Base-by-base conservation (phyloP, 495 filamentous ascomycete species). In the Achaetomiella virescens region DNA sequence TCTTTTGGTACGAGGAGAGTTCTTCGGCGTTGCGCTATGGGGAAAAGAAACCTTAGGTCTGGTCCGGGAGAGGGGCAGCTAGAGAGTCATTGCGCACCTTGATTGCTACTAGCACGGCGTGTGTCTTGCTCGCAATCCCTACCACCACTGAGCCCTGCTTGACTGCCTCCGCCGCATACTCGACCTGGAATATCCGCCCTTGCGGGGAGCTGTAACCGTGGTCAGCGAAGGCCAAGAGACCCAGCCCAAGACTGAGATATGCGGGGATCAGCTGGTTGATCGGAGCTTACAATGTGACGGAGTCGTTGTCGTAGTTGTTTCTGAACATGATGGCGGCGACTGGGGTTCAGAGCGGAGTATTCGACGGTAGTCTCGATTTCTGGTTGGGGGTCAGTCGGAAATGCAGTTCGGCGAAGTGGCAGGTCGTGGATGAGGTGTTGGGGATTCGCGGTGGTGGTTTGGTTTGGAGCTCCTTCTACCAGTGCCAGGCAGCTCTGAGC, bases 251-350 rank as follows among this genome's bases (percentile, higher is more conserved):
- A 27, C 20, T 42, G 48, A 47, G 18, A 52, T 25, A 45, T 31
- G 55, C 36, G 31, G 47, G 33, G 20, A 25, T 11, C 36, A 43
- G 42, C 40, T 22, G 40, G 42, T 20, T 24, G 45, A n/a, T 31
- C 35, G 51, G 57, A 62, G 72, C 82, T 75, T 81, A 97, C 91
- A 97, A 98, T 76, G 93, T 98, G 74, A 98, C 92, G 33, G 91
- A 91, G 78, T 98, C 93, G 82, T 97, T 98, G 77, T 98, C 93
- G 81, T 98, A 98, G 76, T 97, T 97, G 79, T 98, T 98, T 75
- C 93, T 83, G 79, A 98, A 98, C 93, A 98, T 98, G 57, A 68
- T 84, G 76, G 55, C 60, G 49, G 40, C 29, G 35, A 6, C 17
- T 46, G 48, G 12, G 31, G 17, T 10, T 31, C 27, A 51, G 14